phyloP scores from a whole-genome alignment of 345 rosid species.

The Gossypium mustelinum region DNA sequence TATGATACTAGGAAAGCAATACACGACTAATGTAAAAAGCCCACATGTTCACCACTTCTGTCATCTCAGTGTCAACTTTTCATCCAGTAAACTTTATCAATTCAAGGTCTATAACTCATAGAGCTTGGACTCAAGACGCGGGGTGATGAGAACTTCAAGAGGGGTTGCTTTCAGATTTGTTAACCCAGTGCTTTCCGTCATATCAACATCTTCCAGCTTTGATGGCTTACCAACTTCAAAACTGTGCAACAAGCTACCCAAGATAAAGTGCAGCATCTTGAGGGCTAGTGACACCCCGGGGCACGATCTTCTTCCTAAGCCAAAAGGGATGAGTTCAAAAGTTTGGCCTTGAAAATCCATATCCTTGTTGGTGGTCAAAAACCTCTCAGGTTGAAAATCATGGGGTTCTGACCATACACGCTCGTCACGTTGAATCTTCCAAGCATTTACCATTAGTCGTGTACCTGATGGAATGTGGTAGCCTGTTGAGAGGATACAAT shows the following conservation, averaged over 20 bases:
- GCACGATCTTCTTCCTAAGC: slow-evolving; percentile 34
- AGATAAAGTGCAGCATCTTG: slow-evolving; percentile 23
- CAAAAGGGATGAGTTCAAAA: slow-evolving; percentile 34
- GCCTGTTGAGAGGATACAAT: not conserved
- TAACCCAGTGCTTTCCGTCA: slow-evolving; percentile 26
- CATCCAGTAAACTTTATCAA: too few species aligned
- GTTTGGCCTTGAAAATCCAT: slow-evolving; percentile 26
- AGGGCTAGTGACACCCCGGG: slow-evolving; percentile 30
- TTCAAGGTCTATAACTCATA: not conserved
- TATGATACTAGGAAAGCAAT: too few species aligned
- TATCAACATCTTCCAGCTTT: slow-evolving; percentile 24
- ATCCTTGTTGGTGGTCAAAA: not conserved
- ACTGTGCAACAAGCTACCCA: slow-evolving; percentile 36
- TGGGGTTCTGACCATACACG: not conserved
- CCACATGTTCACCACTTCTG: too few species aligned
- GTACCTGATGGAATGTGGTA: not conserved
- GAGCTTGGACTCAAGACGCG: slow-evolving; percentile 23
- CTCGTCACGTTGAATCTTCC: not conserved
- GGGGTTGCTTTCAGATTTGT: slow-evolving; percentile 39
- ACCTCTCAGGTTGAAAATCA: not conserved
- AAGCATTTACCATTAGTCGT: not conserved
- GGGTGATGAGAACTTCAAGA: slow-evolving; percentile 33
- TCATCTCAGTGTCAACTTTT: too few species aligned
- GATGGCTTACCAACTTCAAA: slow-evolving; percentile 26
- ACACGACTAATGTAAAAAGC: too few species aligned